phyloP scores from a whole-genome alignment of 805 yeast genomes.

The Yamadazyma sp. region DNA sequence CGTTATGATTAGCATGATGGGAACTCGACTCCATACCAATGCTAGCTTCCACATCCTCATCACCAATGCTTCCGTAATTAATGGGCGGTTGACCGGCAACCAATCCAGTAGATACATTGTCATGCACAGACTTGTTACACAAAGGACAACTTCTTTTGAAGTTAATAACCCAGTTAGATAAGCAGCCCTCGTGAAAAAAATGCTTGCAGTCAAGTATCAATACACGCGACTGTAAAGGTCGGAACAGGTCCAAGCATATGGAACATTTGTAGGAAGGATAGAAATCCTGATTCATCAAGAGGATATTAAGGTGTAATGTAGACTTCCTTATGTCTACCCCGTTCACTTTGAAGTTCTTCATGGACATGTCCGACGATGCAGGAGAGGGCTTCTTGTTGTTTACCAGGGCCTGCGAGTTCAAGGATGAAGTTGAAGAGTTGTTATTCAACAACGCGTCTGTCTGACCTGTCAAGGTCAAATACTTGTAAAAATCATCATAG shows the following conservation, averaged over 20 bases:
- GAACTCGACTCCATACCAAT: slow-evolving; percentile 1
- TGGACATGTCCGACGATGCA: slow-evolving; percentile 24
- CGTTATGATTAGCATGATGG: slow-evolving; percentile 3
- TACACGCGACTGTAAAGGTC: slow-evolving; percentile 46
- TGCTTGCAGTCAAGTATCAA: slow-evolving; percentile 60
- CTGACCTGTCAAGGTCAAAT: slow-evolving; percentile 34
- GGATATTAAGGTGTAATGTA: slow-evolving; percentile 19
- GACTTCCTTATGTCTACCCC: slow-evolving; percentile 36
- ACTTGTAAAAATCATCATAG: slow-evolving; percentile 24
- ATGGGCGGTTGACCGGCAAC: slow-evolving; percentile 18
- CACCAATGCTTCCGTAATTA: slow-evolving; percentile 24
- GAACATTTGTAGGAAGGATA: slow-evolving; percentile 54
- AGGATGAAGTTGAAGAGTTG: slow-evolving; percentile 5
- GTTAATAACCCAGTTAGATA: slow-evolving; percentile 58
- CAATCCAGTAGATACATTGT: slow-evolving; percentile 14
- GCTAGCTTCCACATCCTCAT: slow-evolving; percentile 3
- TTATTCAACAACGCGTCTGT: slow-evolving; percentile 13
- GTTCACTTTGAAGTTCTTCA: slow-evolving; percentile 36
- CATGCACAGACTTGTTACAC: slow-evolving; percentile 40
- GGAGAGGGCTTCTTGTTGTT: slow-evolving; percentile 15
- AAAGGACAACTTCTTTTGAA: slow-evolving; percentile 58
- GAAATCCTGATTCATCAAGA: slow-evolving; percentile 33
- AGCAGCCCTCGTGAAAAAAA: slow-evolving; percentile 57
- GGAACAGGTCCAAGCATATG: slow-evolving; percentile 57
- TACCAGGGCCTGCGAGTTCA: not conserved